Conservation (phyloP, 495 filamentous ascomycete species). For the Penicillium malachiteum region DNA sequence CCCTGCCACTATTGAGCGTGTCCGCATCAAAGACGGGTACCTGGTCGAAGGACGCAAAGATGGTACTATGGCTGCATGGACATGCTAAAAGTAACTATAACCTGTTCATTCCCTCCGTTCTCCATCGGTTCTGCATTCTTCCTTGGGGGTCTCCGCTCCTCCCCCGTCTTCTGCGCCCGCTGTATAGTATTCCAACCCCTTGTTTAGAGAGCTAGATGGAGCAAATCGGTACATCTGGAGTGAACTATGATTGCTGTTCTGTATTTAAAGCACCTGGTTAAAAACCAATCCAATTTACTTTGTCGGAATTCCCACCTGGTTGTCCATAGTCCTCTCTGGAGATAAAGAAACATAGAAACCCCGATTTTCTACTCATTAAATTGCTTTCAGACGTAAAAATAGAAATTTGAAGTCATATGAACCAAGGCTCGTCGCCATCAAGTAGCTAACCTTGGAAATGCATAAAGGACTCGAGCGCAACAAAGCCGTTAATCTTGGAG, state of each 20-base stretch:
- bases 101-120: constrained; percentile 1
- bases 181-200: constrained; percentile 30
- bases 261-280: constrained; percentile 6
- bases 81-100: constrained; percentile 54
- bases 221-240: constrained; percentile 10
- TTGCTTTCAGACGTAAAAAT: neutral
- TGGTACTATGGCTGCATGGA: constrained; percentile 89
- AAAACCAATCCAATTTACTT: constrained; percentile 8
- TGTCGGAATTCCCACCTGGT: constrained; percentile 2
- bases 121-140: constrained; percentile 9
- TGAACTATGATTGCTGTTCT: constrained; percentile 13
- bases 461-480: neutral
- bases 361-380: neutral
- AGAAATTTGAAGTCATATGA: neutral
- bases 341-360: neutral
- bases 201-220: constrained; percentile 23
- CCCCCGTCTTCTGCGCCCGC: constrained; percentile 8
- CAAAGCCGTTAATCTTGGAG: too few relatives aligned
- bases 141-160: constrained; percentile 7
- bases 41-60: constrained; percentile 86
- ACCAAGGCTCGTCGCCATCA: too few relatives aligned
- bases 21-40: constrained; percentile 92
- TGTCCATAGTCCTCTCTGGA: too few relatives aligned
- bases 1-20: constrained; percentile 75
- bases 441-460: too few relatives aligned